Percentiles rank a stretch among this genome's conserved stretches.
Evolutionary conservation across 202 grass and related monocot genomes (phyloP).

Genomic region (Sporobolus alterniflorus): DNA sequence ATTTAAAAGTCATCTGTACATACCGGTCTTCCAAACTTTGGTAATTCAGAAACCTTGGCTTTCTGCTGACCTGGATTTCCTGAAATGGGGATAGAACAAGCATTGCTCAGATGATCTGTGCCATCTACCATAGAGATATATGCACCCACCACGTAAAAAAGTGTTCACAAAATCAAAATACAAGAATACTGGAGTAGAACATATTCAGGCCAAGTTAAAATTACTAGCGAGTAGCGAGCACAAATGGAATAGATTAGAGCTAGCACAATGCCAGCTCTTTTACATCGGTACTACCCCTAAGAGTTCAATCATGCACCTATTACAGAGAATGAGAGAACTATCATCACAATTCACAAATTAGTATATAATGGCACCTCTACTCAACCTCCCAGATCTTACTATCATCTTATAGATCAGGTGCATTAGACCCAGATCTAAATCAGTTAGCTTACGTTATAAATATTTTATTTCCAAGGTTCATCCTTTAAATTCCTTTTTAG

Average conservation of each 20-base stretch:
- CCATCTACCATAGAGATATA: neutral
- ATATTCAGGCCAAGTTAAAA: neutral
- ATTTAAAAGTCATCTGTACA: constrained; percentile 14
- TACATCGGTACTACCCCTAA: neutral
- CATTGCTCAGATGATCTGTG: neutral
- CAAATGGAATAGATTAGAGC: neutral
- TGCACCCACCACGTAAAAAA: neutral
- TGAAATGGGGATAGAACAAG: constrained; percentile 38
- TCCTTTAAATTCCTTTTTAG: neutral
- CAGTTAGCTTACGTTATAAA: neutral
- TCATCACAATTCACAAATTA: neutral
- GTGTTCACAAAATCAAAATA: neutral
- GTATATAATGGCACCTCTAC: neutral
- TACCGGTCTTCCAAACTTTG: constrained; percentile 98
- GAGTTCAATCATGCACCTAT: constrained; percentile 23
- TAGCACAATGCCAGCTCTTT: constrained; percentile 2
- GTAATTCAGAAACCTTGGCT: constrained; percentile 86
- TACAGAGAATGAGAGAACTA: neutral
- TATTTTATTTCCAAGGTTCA: neutral
- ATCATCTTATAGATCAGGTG: neutral
- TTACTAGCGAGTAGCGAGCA: neutral
- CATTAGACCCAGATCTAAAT: neutral
- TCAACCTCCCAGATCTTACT: neutral
- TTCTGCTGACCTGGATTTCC: constrained; percentile 96
- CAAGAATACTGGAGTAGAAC: neutral